Conservation (phyloP, 176 grass and related monocot genomes). For the Saccharum spontaneum region DNA sequence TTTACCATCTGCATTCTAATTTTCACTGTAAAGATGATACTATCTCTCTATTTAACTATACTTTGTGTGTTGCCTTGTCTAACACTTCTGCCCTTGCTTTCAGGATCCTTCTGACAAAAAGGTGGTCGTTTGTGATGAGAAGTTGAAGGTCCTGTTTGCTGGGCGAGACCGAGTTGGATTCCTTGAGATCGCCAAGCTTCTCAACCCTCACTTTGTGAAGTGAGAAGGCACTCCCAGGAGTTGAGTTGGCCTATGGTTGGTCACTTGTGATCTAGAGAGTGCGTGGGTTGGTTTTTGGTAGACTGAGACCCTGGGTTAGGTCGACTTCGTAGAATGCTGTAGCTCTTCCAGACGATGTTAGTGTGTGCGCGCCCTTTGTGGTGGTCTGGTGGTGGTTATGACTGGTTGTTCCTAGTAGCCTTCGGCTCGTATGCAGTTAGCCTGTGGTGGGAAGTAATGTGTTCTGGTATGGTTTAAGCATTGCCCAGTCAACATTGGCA, state of each 20-base stretch:
- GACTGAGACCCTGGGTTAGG: neutral
- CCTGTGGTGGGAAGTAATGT: neutral
- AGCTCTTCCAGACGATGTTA: no score
- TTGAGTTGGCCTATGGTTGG: conserved; percentile 29
- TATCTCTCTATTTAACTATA: neutral
- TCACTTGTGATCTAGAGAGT: neutral
- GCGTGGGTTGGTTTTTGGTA: conserved; percentile 31
- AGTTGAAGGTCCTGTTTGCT: conserved; percentile 74
- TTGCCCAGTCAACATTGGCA: neutral
- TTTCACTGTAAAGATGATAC: neutral
- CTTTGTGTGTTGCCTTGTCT: neutral
- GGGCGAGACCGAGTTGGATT: conserved; percentile 83
- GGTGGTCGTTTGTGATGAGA: conserved; percentile 80
- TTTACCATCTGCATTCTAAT: neutral
- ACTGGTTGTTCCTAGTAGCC: neutral
- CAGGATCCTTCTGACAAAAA: conserved; percentile 85
- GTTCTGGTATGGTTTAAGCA: neutral
- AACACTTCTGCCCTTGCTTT: conserved; percentile 19
- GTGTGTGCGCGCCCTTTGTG: neutral
- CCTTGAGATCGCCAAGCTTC: conserved; percentile 84
- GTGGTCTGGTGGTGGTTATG: neutral
- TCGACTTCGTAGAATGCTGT: conserved; percentile 25
- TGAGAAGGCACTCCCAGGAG: conserved; percentile 24
- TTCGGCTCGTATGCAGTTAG: neutral
- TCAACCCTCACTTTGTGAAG: conserved; percentile 83